Conservation (phyloP, 1,284 basidiomycete species). For the Apiotrichum brassicae region DNA sequence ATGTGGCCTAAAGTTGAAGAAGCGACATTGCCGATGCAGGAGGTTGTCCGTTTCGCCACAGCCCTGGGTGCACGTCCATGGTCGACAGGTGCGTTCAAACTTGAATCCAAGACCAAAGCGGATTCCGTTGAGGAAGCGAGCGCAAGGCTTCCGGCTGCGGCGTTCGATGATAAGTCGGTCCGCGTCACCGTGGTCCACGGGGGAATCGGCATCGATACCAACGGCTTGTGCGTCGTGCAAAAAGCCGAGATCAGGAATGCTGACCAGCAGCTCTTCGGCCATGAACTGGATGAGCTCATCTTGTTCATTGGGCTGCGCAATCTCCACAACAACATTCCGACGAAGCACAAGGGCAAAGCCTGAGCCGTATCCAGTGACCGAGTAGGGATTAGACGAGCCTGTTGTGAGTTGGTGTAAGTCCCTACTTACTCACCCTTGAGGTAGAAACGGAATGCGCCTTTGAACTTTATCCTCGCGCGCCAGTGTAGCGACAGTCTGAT, state of each 20-base stretch:
- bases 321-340: slow-evolving; percentile 64
- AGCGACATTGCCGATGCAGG: slow-evolving; percentile 72
- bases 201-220: slow-evolving; percentile 28
- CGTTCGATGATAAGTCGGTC: slow-evolving; percentile 9
- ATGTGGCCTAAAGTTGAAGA: slow-evolving; percentile 78
- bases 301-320: slow-evolving; percentile 69
- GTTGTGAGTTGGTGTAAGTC: slow-evolving; percentile 7
- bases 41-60: slow-evolving; percentile 51
- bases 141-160: slow-evolving; percentile 56
- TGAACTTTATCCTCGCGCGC: slow-evolving; percentile 65
- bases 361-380: slow-evolving; percentile 66
- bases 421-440: slow-evolving; percentile 62
- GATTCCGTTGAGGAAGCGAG: slow-evolving; percentile 80
- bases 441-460: slow-evolving; percentile 67
- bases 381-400: slow-evolving; percentile 82
- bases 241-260: slow-evolving; percentile 63
- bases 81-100: slow-evolving; percentile 76
- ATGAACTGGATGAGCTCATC: slow-evolving; percentile 76
- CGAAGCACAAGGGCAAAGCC: slow-evolving; percentile 87
- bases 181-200: neutral
- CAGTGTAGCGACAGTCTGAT: slow-evolving; percentile 80
- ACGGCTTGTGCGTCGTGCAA: slow-evolving; percentile 50
- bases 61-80: slow-evolving; percentile 62
- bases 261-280: slow-evolving; percentile 71
- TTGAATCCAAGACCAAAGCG: slow-evolving; percentile 81